phyloP scores from a whole-genome alignment of 768 basidiomycete genomes.

The Tubosaeta brunneosetosa region DNA sequence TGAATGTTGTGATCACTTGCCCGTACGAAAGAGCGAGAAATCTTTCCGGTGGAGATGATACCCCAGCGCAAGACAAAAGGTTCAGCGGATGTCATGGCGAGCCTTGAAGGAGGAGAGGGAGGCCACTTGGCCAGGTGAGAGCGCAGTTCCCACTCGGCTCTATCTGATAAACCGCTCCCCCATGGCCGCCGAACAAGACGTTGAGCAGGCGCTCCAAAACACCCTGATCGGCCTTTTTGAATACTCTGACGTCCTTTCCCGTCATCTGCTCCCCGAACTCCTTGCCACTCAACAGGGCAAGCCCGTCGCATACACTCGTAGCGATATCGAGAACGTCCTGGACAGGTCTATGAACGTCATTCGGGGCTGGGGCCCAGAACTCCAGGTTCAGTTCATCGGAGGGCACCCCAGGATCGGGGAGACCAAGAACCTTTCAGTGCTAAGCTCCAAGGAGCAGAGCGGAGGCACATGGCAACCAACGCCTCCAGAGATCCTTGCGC shows the following conservation, averaged over 20 bases:
- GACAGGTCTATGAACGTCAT: conserved; percentile 48
- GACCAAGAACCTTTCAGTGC: conserved; percentile 62
- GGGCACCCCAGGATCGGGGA: conserved; percentile 92
- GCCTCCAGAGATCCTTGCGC: conserved; percentile 66
- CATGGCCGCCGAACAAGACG: conserved; percentile 2
- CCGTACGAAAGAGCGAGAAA: conserved; percentile 64
- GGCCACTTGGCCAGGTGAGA: conserved; percentile 2
- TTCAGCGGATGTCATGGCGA: conserved; percentile 21
- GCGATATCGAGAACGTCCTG: conserved; percentile 50
- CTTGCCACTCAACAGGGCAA: conserved; percentile 24
- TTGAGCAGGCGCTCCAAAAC: conserved; percentile 23
- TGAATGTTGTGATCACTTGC: conserved; percentile 33
- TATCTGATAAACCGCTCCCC: conserved; percentile 2
- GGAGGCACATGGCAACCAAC: conserved; percentile 45
- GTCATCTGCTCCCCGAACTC: conserved; percentile 52
- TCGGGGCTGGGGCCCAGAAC: conserved; percentile 44
- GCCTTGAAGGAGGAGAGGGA: not conserved
- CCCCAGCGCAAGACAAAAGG: conserved; percentile 68
- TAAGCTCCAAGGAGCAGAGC: conserved; percentile 81
- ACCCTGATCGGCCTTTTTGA: conserved; percentile 56
- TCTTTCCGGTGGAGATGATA: conserved; percentile 78
- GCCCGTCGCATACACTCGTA: conserved; percentile 22
- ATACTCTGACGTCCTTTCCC: conserved; percentile 53
- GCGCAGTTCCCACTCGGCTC: not conserved
- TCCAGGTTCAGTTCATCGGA: conserved; percentile 62